Evolutionary conservation across 306 rosid genomes (phyloP), one percentile per base, ranked within the genome.

Genomic region (Vachellia collinsii): DNA sequence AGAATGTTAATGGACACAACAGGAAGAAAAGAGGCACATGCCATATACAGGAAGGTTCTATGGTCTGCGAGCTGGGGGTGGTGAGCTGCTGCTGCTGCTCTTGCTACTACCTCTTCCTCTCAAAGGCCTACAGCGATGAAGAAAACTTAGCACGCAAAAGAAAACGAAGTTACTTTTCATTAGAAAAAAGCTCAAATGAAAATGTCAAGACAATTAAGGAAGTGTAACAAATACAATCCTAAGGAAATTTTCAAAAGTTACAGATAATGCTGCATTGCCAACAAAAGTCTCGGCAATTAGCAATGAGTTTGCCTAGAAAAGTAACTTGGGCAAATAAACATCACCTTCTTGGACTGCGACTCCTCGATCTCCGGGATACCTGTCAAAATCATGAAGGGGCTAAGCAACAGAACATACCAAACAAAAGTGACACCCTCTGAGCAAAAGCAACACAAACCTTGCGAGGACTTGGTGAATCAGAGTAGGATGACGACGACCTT

Each of bases 21-120:
- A 76, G 53, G 34, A 65, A 11, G 48, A 0, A 43, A 51, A 20
- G 50, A 10, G 67, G 37, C 56, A 22, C 69, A 46, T 6, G 36
- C 22, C 67, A 65, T 75, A 22, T 75, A 56, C 78, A 78, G 34
- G 58, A 63, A 20, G 48, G 56, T 59, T 83, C 88, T 92, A 89
- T 61, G 96, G 90, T 72, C 86, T 93, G 71, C 93, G 92, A 56
- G 93, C 77, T 42, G 91, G 94, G 11, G 90, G 88, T 37, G 97
- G 97, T 29, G 97, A 96, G 72, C 89, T 86, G 85, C 98, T 93
- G 89, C 97, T 89, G 84, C 98, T 93, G 88, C 98, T 95, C 66
- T 90, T 89, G 90, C 99, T 92, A 66, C 90, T 85, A 75, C 91
- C 94, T 87, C 97, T 85, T 83, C 97, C 94, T 87, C 90, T 92